Conservation (phyloP, 306 rosid genomes). For the Vigna mungo region DNA sequence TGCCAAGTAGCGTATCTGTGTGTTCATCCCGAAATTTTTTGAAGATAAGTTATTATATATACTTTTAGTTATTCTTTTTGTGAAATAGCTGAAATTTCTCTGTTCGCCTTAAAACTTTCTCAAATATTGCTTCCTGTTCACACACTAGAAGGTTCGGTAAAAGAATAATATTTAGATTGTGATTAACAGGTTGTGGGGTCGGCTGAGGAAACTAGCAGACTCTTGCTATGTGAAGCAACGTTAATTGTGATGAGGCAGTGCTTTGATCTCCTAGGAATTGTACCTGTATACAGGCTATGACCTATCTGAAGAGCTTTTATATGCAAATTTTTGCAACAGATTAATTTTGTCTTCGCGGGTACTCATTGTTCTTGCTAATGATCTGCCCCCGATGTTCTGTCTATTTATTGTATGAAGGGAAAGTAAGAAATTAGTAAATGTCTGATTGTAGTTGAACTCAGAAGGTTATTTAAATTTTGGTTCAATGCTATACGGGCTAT, state of each 20-base stretch:
- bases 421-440: neutral
- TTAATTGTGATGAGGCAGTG: conserved; percentile 87
- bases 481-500: neutral
- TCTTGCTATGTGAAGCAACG: conserved; percentile 93
- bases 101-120: neutral
- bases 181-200: conserved; percentile 82
- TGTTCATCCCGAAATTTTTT: neutral
- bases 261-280: conserved; percentile 85
- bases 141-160: neutral
- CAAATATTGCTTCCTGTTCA: neutral
- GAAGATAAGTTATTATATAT: neutral
- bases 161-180: conserved; percentile 35
- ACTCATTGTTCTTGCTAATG: conserved; percentile 10
- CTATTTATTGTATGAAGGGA: neutral
- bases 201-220: conserved; percentile 86
- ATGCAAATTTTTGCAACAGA: conserved; percentile 23
- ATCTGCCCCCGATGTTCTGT: neutral
- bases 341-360: conserved; percentile 22
- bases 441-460: neutral
- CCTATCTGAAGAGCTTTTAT: conserved; percentile 4
- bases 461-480: neutral
- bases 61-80: neutral
- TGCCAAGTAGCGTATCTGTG: conserved; percentile 6
- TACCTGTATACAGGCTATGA: conserved; percentile 84
- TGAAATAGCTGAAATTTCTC: conserved; percentile 17